Conservation (phyloP, 2,329 filamentous ascomycete species). For the Ascochyta rabiei region DNA sequence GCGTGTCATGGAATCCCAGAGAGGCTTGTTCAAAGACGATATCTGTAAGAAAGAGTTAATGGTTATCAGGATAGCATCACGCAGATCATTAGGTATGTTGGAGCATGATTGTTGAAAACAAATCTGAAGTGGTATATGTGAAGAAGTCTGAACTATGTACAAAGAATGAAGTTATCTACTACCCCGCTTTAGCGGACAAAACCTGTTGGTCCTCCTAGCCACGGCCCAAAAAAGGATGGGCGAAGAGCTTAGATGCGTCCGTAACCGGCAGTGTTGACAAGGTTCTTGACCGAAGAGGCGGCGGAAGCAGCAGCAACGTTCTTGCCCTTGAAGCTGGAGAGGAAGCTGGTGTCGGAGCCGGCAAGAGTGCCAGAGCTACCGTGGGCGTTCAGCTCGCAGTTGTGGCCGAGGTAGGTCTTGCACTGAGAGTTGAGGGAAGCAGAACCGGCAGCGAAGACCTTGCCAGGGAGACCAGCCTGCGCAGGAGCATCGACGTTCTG, state of each 20-base stretch:
- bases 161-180: conserved; percentile 8
- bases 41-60: too few species aligned
- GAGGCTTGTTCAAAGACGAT: too few species aligned
- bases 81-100: neutral
- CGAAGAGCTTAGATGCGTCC: conserved; percentile 27
- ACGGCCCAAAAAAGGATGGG: neutral
- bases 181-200: neutral
- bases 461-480: conserved; percentile 50
- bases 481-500: conserved; percentile 56
- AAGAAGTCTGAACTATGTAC: conserved; percentile 13
- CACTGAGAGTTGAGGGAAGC: conserved; percentile 51
- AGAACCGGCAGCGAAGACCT: conserved; percentile 48
- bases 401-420: conserved; percentile 54
- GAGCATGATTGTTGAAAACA: neutral
- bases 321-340: conserved; percentile 60
- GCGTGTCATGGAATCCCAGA: too few species aligned
- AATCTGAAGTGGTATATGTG: conserved; percentile 3
- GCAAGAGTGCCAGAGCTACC: conserved; percentile 34
- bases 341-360: conserved; percentile 54
- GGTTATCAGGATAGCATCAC: too few species aligned
- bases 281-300: conserved; percentile 23
- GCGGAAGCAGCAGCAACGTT: conserved; percentile 55
- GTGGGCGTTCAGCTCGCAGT: conserved; percentile 57
- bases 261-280: conserved; percentile 31
- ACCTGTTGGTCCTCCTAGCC: neutral